Evolutionary conservation across 805 yeast genomes (phyloP), one percentile per base, ranked within the genome.

Genomic region (Metschnikowia lunata): DNA sequence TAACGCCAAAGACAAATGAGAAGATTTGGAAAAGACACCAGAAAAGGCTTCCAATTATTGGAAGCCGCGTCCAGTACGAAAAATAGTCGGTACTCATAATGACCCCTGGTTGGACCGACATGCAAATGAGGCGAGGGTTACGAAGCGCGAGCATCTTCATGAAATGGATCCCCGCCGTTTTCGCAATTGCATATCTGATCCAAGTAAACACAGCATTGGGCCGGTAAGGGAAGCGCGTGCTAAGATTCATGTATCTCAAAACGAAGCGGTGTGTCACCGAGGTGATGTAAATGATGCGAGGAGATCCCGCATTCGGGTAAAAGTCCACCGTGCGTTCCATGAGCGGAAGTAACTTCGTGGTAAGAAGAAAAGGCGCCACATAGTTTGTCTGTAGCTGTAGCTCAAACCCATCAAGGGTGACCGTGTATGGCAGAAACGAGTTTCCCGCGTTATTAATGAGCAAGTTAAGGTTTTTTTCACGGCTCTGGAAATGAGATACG

Each of bases 11-110:
- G 36, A 84, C 61, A 52, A 66, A 78, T 1, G 86, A 87, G 56
- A 86, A 80, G 7, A 83, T 57, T 57, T 85, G 87, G 60, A 86
- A 85, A 8, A 78, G 61, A 33, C 83, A 63, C 88, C 90, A 82
- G 52, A 85, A 85, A 30, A 83, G 55, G 1, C 80, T 72, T 0
- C 96, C 96, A n/a, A 88, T 72, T 5, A 87, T 66, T 0, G 95
- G 95, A 12, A 84, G 66, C 44, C 88, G 66, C 2, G 91, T 85
- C 82, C 89, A 84, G 59, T 84, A 85, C 37, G 83, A 71, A 59
- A 84, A 85, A 37, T 84, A 61, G 52, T 83, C 83, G 2, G 96
- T 82, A 55, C 82, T 81, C 85, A 88, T 82, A n/a, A 86, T 87
- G 51, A 86, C 75, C 0, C 96, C 96, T 0, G 96, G 96, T 56